These are phyloP conservation scores for Eutrema japonicum DNA, from an alignment of 345 rosid genomes.

Conservation along the genomic window DNA sequence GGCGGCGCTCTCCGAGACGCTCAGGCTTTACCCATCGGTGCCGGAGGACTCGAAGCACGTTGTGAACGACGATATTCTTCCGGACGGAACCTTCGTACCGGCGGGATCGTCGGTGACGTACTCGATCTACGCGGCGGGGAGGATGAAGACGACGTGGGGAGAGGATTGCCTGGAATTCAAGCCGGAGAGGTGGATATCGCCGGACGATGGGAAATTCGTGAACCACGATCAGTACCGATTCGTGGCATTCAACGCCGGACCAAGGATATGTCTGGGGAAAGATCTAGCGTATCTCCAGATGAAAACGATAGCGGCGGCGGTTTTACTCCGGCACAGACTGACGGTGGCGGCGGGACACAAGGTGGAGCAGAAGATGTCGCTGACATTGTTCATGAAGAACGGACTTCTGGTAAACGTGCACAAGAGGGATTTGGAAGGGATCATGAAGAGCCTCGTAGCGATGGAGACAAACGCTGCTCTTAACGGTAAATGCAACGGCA, in stretches of 20 bases:
- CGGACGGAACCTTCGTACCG: constrained; percentile 88
- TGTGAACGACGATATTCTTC: constrained; percentile 73
- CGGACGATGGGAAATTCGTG: constrained; percentile 57
- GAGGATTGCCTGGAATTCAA: constrained; percentile 80
- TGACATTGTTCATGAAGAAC: constrained; percentile 88
- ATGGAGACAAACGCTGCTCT: constrained; percentile 19
- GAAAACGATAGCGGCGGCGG: constrained; percentile 89
- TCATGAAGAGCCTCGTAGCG: constrained; percentile 39
- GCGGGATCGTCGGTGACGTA: constrained; percentile 90
- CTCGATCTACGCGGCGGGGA: constrained; percentile 85
- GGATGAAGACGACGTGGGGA: constrained; percentile 88
- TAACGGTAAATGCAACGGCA: constrained; percentile 43
- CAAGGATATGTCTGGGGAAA: constrained; percentile 85
- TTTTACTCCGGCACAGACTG: constrained; percentile 66
- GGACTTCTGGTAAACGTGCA: constrained; percentile 75
- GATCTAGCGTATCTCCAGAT: constrained; percentile 87
- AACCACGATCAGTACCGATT: constrained; percentile 70
- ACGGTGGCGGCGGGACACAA: constrained; percentile 70
- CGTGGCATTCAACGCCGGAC: constrained; percentile 94
- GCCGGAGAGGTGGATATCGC: constrained; percentile 90
- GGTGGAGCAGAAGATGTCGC: constrained; percentile 98
- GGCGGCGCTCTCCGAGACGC: constrained; percentile 87
- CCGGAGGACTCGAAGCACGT: constrained; percentile 92
- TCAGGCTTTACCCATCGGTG: constrained; percentile 93
- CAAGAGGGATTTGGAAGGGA: constrained; percentile 57